These are phyloP conservation scores for Senecio squalidus DNA, from an alignment of 140 eudicot genomes.

Conservation along the genomic window DNA sequence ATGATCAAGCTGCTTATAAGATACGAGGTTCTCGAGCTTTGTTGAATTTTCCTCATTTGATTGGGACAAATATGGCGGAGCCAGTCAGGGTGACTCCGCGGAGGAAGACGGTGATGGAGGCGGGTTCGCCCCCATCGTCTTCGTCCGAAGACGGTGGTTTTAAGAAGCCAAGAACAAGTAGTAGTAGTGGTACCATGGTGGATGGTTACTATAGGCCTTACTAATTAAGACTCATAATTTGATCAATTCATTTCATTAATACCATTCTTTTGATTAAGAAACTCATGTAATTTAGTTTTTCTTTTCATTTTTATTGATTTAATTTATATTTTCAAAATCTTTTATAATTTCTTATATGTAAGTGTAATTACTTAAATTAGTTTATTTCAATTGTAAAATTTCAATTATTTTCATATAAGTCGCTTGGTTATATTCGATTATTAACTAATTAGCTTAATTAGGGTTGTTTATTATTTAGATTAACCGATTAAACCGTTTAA, in stretches of 20 bases:
- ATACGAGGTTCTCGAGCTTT: slow-evolving; percentile 63
- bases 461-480: no score
- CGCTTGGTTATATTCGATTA: no score
- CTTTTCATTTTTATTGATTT: slow-evolving; percentile 7
- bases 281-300: background rate
- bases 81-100: slow-evolving; percentile 40
- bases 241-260: slow-evolving; percentile 18
- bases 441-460: no score
- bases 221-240: slow-evolving; percentile 6
- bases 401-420: no score
- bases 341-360: background rate
- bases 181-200: slow-evolving; percentile 9
- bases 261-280: slow-evolving; percentile 19
- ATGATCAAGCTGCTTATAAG: slow-evolving; percentile 78
- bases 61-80: slow-evolving; percentile 34
- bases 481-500: no score
- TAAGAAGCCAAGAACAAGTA: slow-evolving; percentile 16
- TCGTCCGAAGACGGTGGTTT: slow-evolving; percentile 26
- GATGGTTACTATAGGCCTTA: slow-evolving; percentile 25
- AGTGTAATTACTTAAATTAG: no score
- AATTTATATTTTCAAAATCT: background rate
- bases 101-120: slow-evolving; percentile 23
- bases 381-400: no score
- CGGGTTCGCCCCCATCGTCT: slow-evolving; percentile 27
- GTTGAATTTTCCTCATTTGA: slow-evolving; percentile 56